Conservation (phyloP, 2,329 filamentous ascomycete species). For the Esteya vermicola region DNA sequence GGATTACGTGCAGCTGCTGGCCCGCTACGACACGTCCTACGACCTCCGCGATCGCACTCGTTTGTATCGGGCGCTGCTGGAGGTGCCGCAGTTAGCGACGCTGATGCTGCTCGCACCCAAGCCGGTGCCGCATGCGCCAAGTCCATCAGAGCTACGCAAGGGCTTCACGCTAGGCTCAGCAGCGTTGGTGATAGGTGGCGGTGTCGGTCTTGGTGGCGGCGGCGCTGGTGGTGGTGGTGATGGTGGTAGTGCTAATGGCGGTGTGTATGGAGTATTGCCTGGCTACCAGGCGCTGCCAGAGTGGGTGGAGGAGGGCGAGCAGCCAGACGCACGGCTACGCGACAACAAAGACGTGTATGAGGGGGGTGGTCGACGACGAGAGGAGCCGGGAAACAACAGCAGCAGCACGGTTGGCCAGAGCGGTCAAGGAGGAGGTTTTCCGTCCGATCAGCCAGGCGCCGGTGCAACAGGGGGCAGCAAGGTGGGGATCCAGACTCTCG, state of each 20-base stretch:
- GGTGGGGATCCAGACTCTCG: conserved; percentile 60
- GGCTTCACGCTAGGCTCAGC: conserved; percentile 70
- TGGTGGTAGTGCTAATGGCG: too few species aligned
- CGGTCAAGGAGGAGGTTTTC: too few species aligned
- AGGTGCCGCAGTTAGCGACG: conserved; percentile 73
- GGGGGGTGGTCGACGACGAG: conserved; percentile 16
- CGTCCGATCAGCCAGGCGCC: conserved; percentile 16
- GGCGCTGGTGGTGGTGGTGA: background rate
- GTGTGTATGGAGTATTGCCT: conserved; percentile 55
- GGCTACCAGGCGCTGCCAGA: conserved; percentile 71
- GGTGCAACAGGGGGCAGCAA: conserved; percentile 34
- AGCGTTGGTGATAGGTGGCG: conserved; percentile 65
- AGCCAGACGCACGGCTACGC: conserved; percentile 64
- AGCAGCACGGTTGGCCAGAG: conserved; percentile 50
- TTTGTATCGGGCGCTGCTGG: conserved; percentile 73
- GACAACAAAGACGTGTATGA: conserved; percentile 33
- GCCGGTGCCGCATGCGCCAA: conserved; percentile 79
- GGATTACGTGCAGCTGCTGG: conserved; percentile 71
- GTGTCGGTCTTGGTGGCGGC: too few species aligned
- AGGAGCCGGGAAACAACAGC: conserved; percentile 29
- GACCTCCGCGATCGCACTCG: conserved; percentile 85
- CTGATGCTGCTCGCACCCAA: conserved; percentile 88
- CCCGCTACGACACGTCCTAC: conserved; percentile 87
- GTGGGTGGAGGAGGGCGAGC: conserved; percentile 69
- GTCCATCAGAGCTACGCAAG: conserved; percentile 71